Evolutionary conservation across 179 eudicot species (phyloP).

Genomic region (Beta lomatogona): DNA sequence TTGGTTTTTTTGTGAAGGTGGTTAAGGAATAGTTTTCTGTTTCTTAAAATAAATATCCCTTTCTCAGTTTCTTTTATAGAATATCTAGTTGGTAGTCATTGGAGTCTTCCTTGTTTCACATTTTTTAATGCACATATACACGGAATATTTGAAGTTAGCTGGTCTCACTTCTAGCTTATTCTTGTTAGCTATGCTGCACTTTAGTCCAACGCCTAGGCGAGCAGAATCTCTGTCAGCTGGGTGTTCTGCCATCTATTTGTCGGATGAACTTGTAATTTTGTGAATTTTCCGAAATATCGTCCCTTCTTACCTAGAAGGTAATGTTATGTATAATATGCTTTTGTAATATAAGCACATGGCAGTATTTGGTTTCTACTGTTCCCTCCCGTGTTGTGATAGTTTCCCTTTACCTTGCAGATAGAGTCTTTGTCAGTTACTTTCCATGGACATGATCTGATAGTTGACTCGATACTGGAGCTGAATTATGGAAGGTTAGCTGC

Average conservation of each 20-base stretch:
- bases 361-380: neutral
- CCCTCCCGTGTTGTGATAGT: neutral
- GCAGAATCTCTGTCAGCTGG: conserved; percentile 27
- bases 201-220: conserved; percentile 16
- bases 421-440: conserved; percentile 94
- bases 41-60: neutral
- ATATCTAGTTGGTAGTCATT: neutral
- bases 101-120: neutral
- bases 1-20: neutral
- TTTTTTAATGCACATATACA: neutral
- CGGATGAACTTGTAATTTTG: conserved; percentile 27
- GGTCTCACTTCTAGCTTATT: conserved; percentile 39
- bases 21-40: neutral
- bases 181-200: conserved; percentile 34
- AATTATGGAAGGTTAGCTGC: conserved; percentile 80
- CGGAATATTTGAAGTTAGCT: conserved; percentile 8
- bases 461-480: conserved; percentile 84
- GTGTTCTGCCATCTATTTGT: conserved; percentile 22
- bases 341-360: neutral
- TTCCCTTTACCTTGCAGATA: conserved; percentile 56
- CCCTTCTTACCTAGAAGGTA: conserved; percentile 16
- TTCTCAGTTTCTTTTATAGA: neutral
- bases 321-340: conserved; percentile 12
- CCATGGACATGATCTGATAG: conserved; percentile 96
- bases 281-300: conserved; percentile 19